These are phyloP conservation scores for Globisporangium polare DNA, from an alignment of 352 stramenopile genomes.

Conservation along the genomic window DNA sequence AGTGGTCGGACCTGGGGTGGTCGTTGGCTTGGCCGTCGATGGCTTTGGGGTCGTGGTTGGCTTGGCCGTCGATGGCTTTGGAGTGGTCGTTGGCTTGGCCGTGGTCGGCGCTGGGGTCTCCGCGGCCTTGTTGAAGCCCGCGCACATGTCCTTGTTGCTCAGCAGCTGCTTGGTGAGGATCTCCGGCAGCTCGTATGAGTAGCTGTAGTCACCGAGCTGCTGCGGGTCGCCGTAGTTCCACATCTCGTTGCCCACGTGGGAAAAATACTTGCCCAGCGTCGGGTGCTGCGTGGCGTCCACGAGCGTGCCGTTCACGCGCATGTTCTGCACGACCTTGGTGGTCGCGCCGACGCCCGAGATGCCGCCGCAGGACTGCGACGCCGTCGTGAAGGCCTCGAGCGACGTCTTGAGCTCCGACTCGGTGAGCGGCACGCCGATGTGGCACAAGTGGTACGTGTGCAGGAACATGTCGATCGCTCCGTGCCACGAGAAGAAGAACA, in stretches of 20 bases:
- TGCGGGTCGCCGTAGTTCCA: slow-evolving; percentile 59
- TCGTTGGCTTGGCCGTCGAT: slow-evolving; percentile 25
- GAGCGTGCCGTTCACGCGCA: slow-evolving; percentile 33
- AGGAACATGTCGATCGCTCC: slow-evolving; percentile 62
- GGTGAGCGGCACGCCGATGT: slow-evolving; percentile 43
- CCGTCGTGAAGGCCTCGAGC: slow-evolving; percentile 32
- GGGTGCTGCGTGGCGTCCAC: slow-evolving; percentile 56
- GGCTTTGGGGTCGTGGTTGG: slow-evolving; percentile 23
- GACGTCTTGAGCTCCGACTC: slow-evolving; percentile 35
- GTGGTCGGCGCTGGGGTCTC: slow-evolving; percentile 16
- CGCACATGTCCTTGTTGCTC: slow-evolving; percentile 62
- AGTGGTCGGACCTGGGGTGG: neutral
- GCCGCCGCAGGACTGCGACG: slow-evolving; percentile 39
- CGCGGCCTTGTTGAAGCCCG: slow-evolving; percentile 31
- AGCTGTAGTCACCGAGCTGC: slow-evolving; percentile 63
- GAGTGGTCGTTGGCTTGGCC: slow-evolving; percentile 24
- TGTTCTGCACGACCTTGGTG: slow-evolving; percentile 37
- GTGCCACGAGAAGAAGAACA: slow-evolving; percentile 77
- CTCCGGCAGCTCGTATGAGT: slow-evolving; percentile 63
- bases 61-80: slow-evolving; percentile 33
- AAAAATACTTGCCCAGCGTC: slow-evolving; percentile 57
- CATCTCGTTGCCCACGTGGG: slow-evolving; percentile 41
- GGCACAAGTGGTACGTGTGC: slow-evolving; percentile 63
- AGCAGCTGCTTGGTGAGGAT: slow-evolving; percentile 55
- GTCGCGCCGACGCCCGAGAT: slow-evolving; percentile 36